phyloP scores from a whole-genome alignment of 768 basidiomycete genomes.

The Collybiopsis luxurians region DNA sequence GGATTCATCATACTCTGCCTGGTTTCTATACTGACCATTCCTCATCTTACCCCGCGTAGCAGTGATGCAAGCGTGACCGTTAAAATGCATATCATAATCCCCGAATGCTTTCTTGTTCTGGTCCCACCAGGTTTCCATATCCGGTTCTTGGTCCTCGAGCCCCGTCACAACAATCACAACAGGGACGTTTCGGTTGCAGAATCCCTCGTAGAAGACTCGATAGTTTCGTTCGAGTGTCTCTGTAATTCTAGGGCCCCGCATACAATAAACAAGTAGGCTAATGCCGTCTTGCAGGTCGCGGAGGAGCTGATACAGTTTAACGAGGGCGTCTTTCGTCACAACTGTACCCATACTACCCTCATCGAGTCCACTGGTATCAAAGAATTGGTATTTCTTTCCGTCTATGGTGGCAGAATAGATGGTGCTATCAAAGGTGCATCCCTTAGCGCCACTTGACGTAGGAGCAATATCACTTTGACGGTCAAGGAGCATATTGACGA shows the following conservation, averaged over 20 bases:
- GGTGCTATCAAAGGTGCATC: conserved; percentile 27
- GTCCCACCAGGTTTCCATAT: conserved; percentile 29
- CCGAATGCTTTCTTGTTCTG: conserved; percentile 22
- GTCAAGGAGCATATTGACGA: not conserved
- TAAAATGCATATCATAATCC: conserved; percentile 27
- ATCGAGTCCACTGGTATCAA: conserved; percentile 32
- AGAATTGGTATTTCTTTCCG: conserved; percentile 22
- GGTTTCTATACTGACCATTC: conserved; percentile 16
- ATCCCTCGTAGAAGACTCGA: conserved; percentile 32
- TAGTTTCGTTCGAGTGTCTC: conserved; percentile 34
- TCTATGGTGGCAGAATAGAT: conserved; percentile 24
- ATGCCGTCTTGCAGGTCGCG: conserved; percentile 24
- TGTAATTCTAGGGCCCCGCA: conserved; percentile 35
- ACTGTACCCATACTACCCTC: conserved; percentile 27
- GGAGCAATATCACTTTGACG: not conserved
- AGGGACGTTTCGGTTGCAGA: conserved; percentile 36
- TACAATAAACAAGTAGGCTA: conserved; percentile 37
- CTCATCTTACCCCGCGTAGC: conserved; percentile 19
- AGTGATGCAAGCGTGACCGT: conserved; percentile 29
- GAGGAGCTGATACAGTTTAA: conserved; percentile 23
- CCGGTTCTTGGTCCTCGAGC: conserved; percentile 28
- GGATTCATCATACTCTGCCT: conserved; percentile 30
- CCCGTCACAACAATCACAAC: conserved; percentile 36
- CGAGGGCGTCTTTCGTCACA: conserved; percentile 18
- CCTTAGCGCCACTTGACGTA: conserved; percentile 4